Conservation (phyloP, 139 green algal genomes). For the Coelastrella sp. region DNA sequence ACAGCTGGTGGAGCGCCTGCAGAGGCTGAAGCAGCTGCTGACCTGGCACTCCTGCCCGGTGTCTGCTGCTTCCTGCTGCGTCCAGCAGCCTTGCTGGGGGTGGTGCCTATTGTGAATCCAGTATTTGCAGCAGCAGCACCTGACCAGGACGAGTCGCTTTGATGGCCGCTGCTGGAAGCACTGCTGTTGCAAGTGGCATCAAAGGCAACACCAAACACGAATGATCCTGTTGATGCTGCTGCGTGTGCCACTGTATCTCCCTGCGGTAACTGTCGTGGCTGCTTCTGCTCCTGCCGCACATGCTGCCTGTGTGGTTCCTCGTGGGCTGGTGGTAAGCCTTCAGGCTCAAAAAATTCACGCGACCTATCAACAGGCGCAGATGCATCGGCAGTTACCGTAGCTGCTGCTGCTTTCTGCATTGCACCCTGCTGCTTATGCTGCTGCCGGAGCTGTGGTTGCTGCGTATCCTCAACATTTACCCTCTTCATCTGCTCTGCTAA, state of each 20-base stretch:
- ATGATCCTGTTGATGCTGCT: background rate
- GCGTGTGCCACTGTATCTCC: background rate
- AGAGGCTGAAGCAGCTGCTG: background rate
- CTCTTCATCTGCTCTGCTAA: constrained; percentile 7
- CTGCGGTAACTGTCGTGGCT: background rate
- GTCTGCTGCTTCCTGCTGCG: constrained; percentile 22
- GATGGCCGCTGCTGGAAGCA: background rate
- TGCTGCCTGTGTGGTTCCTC: background rate
- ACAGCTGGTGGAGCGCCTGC: no score
- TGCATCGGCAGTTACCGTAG: background rate
- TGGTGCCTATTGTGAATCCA: background rate
- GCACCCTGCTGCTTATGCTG: no score
- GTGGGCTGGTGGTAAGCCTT: background rate
- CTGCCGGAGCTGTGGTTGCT: constrained; percentile 11
- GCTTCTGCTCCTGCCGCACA: background rate
- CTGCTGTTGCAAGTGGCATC: constrained; percentile 15
- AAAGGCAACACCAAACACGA: constrained; percentile 1
- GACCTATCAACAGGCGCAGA: background rate
- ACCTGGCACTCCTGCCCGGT: background rate
- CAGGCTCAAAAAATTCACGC: background rate
- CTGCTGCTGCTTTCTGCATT: background rate
- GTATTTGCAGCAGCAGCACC: constrained; percentile 6
- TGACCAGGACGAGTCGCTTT: background rate
- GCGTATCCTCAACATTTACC: background rate
- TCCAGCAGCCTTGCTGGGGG: background rate